phyloP scores from a whole-genome alignment of 164 flowering plant genomes.

The Tetrastigma voinierianum region DNA sequence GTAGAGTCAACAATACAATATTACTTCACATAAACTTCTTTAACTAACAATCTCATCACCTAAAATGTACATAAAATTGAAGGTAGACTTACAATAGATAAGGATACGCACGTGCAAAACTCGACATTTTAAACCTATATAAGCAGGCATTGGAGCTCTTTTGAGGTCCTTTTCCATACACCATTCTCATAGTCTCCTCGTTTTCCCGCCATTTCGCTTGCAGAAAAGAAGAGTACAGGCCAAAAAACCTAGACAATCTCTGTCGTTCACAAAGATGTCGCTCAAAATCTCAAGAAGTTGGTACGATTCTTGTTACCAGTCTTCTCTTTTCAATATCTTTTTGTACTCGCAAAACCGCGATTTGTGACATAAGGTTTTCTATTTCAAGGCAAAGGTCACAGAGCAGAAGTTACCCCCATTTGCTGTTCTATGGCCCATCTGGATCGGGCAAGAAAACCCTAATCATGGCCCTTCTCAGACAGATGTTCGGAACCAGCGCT shows the following conservation, averaged over 20 bases:
- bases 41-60: too few relatives aligned
- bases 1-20: too few relatives aligned
- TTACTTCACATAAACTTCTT: too few relatives aligned
- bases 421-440: slow-evolving; percentile 88
- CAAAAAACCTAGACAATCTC: slow-evolving; percentile 87
- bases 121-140: too few relatives aligned
- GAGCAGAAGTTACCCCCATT: slow-evolving; percentile 97
- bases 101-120: too few relatives aligned
- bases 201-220: too few relatives aligned
- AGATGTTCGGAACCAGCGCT: slow-evolving; percentile 83
- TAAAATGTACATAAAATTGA: too few relatives aligned
- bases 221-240: slow-evolving; percentile 67
- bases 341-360: background rate
- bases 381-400: slow-evolving; percentile 46
- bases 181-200: too few relatives aligned
- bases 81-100: too few relatives aligned
- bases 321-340: background rate
- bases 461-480: slow-evolving; percentile 82
- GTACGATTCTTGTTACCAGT: slow-evolving; percentile 27
- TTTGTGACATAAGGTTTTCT: slow-evolving; percentile 2
- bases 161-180: too few relatives aligned
- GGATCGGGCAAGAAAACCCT: slow-evolving; percentile 99
- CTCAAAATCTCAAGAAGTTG: slow-evolving; percentile 85
- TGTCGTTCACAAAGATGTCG: slow-evolving; percentile 78
- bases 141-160: too few relatives aligned